Base-by-base conservation (phyloP, 2,329 filamentous ascomycete species). In the Trichoderma citrinoviride region DNA sequence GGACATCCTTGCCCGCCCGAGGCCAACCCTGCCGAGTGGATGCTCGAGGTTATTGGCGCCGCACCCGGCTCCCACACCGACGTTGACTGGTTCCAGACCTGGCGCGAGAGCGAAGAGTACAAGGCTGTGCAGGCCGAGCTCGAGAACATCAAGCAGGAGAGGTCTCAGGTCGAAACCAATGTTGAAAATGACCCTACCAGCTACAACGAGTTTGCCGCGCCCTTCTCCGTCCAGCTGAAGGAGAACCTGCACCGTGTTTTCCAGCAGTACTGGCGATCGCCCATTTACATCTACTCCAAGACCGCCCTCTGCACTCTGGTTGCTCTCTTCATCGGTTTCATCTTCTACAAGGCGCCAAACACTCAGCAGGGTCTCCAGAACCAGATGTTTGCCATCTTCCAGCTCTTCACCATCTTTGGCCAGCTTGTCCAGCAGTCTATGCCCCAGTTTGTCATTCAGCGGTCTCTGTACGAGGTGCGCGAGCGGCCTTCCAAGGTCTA, bases 241-340 rank as follows among this genome's bases (percentile, higher is more conserved):
- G 83, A 88, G 72, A 90, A 92, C 64, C 83, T 86, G 19, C 75
- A 84, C 69, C 91, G 93, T 72, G 90, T 95, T 27, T 95, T 95
- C 81, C 86, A 93, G 73, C 92, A 96, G 76, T 96, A 95, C 83
- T 96, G 93, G 92, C 90, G 93, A 66, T 93, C 89, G 0, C 93
- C 93, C 0, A 85, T 88, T 5, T 96, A 96, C 80, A 93, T 97
- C 76, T 96, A 94, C 80, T 89, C 90, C 71, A 96, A 96, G 81
- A 75, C 83, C 0, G 80, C 83, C 1, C 87, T 96, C 19, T 92
- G 88, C 73, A 78, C 84, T 25, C 77, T 87, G 17, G 79, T 85
- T 40, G 79, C 88, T 4, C 82, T 96, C 14, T 96, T 94, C 75
- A 91, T 95, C 71, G 92, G 91, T 33, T 92, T 93, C 75, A 88